Evolutionary conservation across 2,329 filamentous ascomycete genomes (phyloP).

Genomic region (Beauveria pseudobassiana): DNA sequence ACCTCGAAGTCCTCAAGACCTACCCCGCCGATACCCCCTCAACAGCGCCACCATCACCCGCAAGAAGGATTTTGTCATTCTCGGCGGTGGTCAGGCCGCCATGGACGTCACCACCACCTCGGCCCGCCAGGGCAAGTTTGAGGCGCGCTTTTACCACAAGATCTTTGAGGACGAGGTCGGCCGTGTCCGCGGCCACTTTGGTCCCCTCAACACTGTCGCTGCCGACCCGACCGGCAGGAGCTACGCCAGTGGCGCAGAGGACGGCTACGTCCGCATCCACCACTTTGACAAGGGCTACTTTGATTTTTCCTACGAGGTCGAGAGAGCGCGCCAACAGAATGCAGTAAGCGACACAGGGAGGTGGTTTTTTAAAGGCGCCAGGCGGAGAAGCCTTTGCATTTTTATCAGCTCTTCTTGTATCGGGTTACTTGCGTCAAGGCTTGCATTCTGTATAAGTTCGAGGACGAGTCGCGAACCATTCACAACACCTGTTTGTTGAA

Average conservation of each 20-base stretch:
- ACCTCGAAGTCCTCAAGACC: slow-evolving; percentile 88
- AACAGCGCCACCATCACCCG: slow-evolving; percentile 92
- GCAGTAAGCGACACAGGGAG: slow-evolving; percentile 20
- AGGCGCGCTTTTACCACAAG: slow-evolving; percentile 99
- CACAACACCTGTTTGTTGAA: background rate
- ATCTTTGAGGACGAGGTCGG: slow-evolving; percentile 99
- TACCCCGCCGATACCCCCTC: slow-evolving; percentile 84
- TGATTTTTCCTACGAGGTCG: slow-evolving; percentile 97
- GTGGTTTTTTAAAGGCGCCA: background rate
- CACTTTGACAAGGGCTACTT: slow-evolving; percentile 99
- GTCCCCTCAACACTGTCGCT: slow-evolving; percentile 92
- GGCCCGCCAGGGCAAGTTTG: slow-evolving; percentile 95
- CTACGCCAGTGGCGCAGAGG: slow-evolving; percentile 94
- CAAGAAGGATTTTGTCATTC: slow-evolving; percentile 96
- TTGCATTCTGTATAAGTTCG: background rate
- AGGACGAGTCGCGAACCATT: background rate
- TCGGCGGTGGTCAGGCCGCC: slow-evolving; percentile 95
- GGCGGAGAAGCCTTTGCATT: background rate
- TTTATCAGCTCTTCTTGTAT: background rate
- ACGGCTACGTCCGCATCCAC: slow-evolving; percentile 96
- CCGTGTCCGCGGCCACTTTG: slow-evolving; percentile 93
- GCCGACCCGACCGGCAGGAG: slow-evolving; percentile 85
- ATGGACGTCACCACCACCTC: slow-evolving; percentile 98
- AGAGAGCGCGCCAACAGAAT: slow-evolving; percentile 59
- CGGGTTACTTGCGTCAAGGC: background rate